Conservation (phyloP, 441 rosid species). For the Pelargonium fulgidum region DNA sequence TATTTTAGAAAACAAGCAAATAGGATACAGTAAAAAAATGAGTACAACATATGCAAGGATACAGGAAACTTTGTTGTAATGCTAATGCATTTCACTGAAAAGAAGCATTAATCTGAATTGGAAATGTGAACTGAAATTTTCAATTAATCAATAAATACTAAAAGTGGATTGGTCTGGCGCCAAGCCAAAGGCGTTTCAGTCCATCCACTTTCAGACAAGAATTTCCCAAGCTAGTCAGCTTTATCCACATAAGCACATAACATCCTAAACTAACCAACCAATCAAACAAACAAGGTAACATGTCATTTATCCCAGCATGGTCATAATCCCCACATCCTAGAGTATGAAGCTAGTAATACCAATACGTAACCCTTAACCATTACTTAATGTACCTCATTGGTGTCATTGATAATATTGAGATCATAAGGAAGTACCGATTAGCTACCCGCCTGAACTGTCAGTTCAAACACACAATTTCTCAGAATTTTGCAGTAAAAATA, state of each 20-base stretch:
- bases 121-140: background rate
- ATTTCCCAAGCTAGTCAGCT: background rate
- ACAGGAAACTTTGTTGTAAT: background rate
- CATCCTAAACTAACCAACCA: constrained; percentile 4
- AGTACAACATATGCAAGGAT: background rate
- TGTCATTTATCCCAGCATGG: background rate
- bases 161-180: background rate
- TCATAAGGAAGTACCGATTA: constrained; percentile 83
- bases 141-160: background rate
- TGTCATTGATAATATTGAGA: constrained; percentile 83
- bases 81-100: background rate
- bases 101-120: background rate
- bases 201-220: constrained; percentile 4
- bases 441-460: constrained; percentile 99
- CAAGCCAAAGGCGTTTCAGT: background rate
- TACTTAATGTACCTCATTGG: constrained; percentile 67
- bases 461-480: constrained; percentile 27
- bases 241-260: background rate
- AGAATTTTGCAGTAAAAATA: constrained; percentile 25
- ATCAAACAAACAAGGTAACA: background rate
- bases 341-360: constrained; percentile 10
- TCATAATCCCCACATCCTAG: background rate
- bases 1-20: background rate
- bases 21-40: background rate
- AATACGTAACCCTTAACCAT: background rate